A percentile compares a stretch with the other conserved stretches of the same genome.
phyloP scores from a whole-genome alignment of 2,329 filamentous ascomycete species.

The Penicillium sp. region DNA sequence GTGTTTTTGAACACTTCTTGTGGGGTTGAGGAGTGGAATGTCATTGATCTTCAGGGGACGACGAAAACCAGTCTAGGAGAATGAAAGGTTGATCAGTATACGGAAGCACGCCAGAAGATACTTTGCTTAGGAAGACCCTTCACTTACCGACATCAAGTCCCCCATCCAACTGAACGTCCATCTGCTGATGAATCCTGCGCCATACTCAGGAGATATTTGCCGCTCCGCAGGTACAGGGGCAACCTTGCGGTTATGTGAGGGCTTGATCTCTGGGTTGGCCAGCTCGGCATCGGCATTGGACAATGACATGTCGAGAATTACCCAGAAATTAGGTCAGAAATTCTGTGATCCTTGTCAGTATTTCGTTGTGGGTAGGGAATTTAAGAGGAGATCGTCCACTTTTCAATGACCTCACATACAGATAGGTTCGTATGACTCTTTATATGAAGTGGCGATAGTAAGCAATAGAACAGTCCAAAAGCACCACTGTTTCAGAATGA shows the following conservation, averaged over 20 bases:
- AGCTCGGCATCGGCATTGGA: not conserved
- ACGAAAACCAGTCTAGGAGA: not conserved
- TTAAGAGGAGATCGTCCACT: not conserved
- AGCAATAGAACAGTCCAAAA: not conserved
- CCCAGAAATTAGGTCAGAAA: not conserved
- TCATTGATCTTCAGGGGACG: not conserved
- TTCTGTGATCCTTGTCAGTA: not conserved
- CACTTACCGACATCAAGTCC: not conserved
- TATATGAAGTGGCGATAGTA: not conserved
- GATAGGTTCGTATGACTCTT: not conserved
- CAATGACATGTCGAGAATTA: not conserved
- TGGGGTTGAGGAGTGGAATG: not conserved
- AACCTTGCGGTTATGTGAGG: not conserved
- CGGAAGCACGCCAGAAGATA: no score
- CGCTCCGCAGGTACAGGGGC: not conserved
- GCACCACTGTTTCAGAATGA: not conserved
- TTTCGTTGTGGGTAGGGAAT: not conserved
- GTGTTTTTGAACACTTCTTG: not conserved
- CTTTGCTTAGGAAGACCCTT: not conserved
- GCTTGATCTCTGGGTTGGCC: not conserved
- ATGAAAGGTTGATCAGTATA: not conserved
- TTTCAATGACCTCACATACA: not conserved
- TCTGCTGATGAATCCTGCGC: not conserved
- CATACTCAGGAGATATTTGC: not conserved
- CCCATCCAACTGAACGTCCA: conserved; percentile 1